Evolutionary conservation across 2,329 filamentous ascomycete genomes (phyloP).

Genomic region (Herpotrichia juniperi): DNA sequence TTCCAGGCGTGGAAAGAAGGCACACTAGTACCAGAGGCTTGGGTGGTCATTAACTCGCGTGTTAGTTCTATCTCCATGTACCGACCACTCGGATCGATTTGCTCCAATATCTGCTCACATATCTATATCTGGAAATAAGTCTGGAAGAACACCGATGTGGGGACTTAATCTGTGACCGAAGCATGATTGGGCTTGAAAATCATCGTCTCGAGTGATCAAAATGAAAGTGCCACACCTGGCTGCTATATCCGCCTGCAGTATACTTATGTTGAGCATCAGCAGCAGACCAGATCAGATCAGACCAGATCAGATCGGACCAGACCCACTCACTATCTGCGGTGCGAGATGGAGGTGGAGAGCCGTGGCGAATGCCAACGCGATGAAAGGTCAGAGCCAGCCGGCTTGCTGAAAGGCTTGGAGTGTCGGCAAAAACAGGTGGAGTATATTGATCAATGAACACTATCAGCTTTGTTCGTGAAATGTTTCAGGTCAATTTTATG

Average conservation of each 20-base stretch:
- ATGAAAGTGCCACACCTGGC: neutral
- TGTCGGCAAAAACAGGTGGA: neutral
- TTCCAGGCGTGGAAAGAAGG: neutral
- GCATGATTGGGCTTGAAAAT: neutral
- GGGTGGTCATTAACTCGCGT: neutral
- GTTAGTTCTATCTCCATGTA: neutral
- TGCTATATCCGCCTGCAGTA: neutral
- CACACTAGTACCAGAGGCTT: constrained; percentile 1
- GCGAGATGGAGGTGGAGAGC: neutral
- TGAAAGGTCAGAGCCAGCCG: neutral
- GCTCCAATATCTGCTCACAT: neutral
- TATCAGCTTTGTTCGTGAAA: neutral
- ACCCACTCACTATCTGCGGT: neutral
- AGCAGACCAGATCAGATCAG: neutral
- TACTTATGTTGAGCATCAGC: neutral
- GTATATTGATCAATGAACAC: neutral
- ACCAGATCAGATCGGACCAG: neutral
- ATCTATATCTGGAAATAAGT: too few relatives aligned
- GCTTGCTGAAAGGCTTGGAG: neutral
- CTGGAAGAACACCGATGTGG: too few relatives aligned
- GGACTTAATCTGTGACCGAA: neutral
- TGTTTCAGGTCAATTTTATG: neutral
- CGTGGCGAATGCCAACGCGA: neutral
- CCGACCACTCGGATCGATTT: neutral
- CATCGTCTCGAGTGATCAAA: neutral